Evolutionary conservation across 2,329 filamentous ascomycete genomes (phyloP), one percentile per base, ranked within the genome.

Genomic region (Cyphellophora europaea): DNA sequence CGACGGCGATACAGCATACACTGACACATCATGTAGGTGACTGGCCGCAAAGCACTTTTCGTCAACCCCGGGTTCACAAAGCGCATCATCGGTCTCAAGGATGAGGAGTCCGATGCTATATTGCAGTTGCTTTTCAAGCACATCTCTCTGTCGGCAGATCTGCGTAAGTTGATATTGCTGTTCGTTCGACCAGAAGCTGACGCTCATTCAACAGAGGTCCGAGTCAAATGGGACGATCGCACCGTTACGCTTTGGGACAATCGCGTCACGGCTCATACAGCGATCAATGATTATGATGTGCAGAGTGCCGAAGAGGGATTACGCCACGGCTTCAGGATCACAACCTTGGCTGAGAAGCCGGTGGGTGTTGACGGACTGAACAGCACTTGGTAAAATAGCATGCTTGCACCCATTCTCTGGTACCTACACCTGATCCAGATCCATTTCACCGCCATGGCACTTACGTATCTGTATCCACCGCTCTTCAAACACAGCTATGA

Each of bases 291-390:
- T 13, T 30, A 30, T 30, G 13, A 30, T 13, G 28, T 30, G n/a
- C 28, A 30, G 10, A 30, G 14, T 13, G n/a, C 6, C 11, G 28
- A n/a, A 13, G 28, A 30, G 6, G 28, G 28, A 6, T 13, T 30
- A 6, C 13, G 79, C 27, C 79, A 85, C 52, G 80, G 80, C 3
- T 84, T 79, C 0, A 65, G 81, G 18, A 79, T 85, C 3, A 84
- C 79, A 0, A 65, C 74, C 5, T 55, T 85, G 35, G 80, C 77
- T 0, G 81, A 85, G 60, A 77, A 77, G 62, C 80, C 80, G 8
- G n/a, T 12, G 6, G 28, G 28, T 6, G 14, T 30, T 13, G 13
- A 30, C 14, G 28, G 28, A 13, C 28, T 30, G 11, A 13, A 30
- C 8, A 8, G 8, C 6, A 30, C n/a, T 6, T 30, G 14, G 28